A percentile compares a stretch with the other conserved stretches of the same genome.
Evolutionary conservation across 306 rosid species (phyloP).

Genomic region (Citrullus amarus): DNA sequence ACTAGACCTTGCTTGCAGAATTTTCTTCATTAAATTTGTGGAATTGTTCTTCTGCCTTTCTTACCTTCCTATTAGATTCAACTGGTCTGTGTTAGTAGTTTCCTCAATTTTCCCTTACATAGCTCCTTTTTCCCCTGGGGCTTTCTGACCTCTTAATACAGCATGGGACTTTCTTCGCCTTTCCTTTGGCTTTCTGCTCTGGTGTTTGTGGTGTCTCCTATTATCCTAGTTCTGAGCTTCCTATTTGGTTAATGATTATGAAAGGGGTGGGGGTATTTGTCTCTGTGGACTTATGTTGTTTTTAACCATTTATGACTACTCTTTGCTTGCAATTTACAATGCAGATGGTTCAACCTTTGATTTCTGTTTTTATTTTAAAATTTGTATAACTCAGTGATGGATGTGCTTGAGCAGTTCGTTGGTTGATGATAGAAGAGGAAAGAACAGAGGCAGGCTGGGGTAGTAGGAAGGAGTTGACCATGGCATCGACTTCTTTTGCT

Average conservation of each 20-base stretch:
- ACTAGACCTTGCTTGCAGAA: neutral
- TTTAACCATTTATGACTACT: neutral
- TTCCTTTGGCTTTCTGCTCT: neutral
- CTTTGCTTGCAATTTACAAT: neutral
- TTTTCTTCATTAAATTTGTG: neutral
- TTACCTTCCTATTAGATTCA: neutral
- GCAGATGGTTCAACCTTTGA: neutral
- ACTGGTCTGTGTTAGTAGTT: neutral
- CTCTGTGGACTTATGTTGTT: neutral
- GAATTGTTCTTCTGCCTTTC: neutral
- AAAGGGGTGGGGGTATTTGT: neutral
- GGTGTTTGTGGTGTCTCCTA: constrained; percentile 16
- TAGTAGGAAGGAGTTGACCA: constrained; percentile 19
- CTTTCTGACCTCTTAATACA: neutral
- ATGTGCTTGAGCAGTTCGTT: neutral
- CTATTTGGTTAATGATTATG: constrained; percentile 25
- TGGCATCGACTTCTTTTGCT: constrained; percentile 59
- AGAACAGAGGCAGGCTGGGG: constrained; percentile 13
- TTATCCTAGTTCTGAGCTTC: constrained; percentile 23
- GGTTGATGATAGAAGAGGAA: constrained; percentile 6
- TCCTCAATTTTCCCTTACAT: neutral
- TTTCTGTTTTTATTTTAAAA: neutral
- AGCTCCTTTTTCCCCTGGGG: neutral
- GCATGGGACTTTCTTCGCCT: neutral
- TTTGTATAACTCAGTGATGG: neutral